Evolutionary conservation across 371 early-diverging fungal genomes (phyloP).

Genomic region (Syncephalastrum sp.): DNA sequence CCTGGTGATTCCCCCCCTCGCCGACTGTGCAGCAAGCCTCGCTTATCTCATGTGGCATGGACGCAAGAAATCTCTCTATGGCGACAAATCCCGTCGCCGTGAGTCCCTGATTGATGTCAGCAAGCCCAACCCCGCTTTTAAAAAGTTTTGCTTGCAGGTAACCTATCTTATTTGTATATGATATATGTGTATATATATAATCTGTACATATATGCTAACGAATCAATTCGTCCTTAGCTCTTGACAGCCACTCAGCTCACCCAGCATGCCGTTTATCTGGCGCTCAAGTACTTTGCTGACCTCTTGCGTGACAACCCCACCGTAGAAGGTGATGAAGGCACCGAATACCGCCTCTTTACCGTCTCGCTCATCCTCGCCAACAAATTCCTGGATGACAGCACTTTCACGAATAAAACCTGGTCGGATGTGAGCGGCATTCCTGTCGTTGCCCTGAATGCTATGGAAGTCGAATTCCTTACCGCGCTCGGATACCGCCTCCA

Average conservation of each 20-base stretch:
- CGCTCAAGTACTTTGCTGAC: constrained; percentile 59
- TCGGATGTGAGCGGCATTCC: constrained; percentile 68
- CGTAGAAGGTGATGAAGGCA: constrained; percentile 67
- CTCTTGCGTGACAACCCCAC: constrained; percentile 56
- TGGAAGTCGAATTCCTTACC: constrained; percentile 71
- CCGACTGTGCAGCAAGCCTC: constrained; percentile 64
- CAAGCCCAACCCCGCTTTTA: constrained; percentile 60
- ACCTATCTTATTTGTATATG: background rate
- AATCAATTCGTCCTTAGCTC: constrained; percentile 20
- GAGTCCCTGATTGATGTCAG: constrained; percentile 26
- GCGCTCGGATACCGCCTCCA: constrained; percentile 59
- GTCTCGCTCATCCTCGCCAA: constrained; percentile 77
- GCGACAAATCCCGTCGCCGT: constrained; percentile 8
- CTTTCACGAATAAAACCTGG: constrained; percentile 74
- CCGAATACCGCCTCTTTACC: constrained; percentile 76
- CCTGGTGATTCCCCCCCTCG: constrained; percentile 32
- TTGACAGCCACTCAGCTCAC: constrained; percentile 58
- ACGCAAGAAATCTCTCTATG: constrained; percentile 27
- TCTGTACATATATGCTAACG: background rate
- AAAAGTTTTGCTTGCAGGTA: constrained; percentile 61
- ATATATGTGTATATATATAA: background rate
- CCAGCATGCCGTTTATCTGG: constrained; percentile 55
- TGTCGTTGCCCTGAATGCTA: constrained; percentile 60
- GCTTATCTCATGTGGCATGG: constrained; percentile 68
- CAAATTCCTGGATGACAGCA: constrained; percentile 70